Base-by-base conservation (phyloP, 805 yeast genomes). In the Lipomyces anomalus region DNA sequence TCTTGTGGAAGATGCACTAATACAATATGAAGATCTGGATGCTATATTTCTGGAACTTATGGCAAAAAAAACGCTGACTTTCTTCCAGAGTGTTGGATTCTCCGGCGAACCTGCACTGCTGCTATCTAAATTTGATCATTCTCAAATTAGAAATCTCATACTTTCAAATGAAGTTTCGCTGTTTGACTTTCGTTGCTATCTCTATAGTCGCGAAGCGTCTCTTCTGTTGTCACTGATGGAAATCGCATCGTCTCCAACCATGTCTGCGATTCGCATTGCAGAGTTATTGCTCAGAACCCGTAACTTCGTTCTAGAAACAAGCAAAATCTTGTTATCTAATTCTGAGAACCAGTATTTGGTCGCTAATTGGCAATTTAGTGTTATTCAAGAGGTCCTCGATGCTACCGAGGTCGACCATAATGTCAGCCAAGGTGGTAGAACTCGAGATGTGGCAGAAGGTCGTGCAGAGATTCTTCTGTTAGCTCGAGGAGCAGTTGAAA, bases 1-100 rank as follows among this genome's bases (percentile, higher is more conserved):
- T 22, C 70, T 83, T 21, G 62, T 69, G 22, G 82, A 80, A 22
- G 89, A 84, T 42, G 72, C 90, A 0, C 59, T 81, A 29, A 63
- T 60, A 3, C 70, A 74, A 20, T 81, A 78, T 52, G 73, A 74
- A 26, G 67, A 66, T 23, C 55, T 84, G 4, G 68, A 70, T 16
- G 47, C 55, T 1, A 51, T 62, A 5, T 67, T 68, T 24, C 55
- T 60, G 24, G 56, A 46, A 28, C 56, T 46, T 28, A 48, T 43
- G 36, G 26, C 32, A 39, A 50, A 42, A 45, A 44, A 35, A 40
- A 62, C 65, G 23, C 53, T 71, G 4, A 44, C 62, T 1, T 60
- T 45, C 53, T 67, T 63, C 35, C 52, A 60, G 4, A 36, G 47
- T 16, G 56, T 62, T 18, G 66, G 66, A 4, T 62, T 62, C 41